These are phyloP conservation scores for Capronia americana DNA, from an alignment of 2,329 filamentous ascomycete genomes.

Conservation along the genomic window DNA sequence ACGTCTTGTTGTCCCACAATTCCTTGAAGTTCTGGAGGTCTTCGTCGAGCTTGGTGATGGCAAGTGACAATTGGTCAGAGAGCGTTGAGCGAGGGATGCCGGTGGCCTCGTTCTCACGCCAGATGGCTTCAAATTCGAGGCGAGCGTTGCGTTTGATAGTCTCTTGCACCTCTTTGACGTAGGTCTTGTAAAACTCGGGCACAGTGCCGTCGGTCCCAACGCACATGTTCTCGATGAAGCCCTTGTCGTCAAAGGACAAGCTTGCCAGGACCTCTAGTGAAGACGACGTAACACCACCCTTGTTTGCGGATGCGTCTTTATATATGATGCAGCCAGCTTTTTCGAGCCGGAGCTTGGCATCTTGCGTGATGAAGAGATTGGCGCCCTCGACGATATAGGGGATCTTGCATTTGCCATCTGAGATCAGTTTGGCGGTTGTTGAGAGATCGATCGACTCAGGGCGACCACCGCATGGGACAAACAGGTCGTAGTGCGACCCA, in stretches of 20 bases:
- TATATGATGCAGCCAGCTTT: conserved; percentile 93
- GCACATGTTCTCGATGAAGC: conserved; percentile 95
- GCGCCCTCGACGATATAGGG: conserved; percentile 98
- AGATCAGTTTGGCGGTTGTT: conserved; percentile 84
- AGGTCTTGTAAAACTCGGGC: conserved; percentile 89
- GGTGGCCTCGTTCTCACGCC: conserved; percentile 87
- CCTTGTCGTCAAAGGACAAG: conserved; percentile 87
- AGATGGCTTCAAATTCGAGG: conserved; percentile 97
- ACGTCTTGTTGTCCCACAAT: conserved; percentile 81
- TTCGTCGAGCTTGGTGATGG: conserved; percentile 96
- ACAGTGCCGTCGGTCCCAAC: conserved; percentile 75
- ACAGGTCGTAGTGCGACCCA: conserved; percentile 78
- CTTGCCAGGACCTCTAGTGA: conserved; percentile 95
- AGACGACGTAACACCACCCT: conserved; percentile 96
- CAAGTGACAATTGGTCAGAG: conserved; percentile 86
- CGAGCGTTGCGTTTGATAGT: conserved; percentile 90
- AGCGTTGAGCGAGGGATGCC: conserved; percentile 81
- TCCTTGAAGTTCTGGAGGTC: conserved; percentile 86
- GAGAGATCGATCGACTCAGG: conserved; percentile 96
- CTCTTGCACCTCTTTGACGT: conserved; percentile 88
- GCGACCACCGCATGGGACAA: conserved; percentile 94
- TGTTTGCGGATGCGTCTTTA: conserved; percentile 98
- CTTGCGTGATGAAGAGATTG: conserved; percentile 98
- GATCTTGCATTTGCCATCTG: conserved; percentile 82
- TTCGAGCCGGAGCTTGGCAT: conserved; percentile 93